Conservation (phyloP, 1,284 basidiomycete genomes). For the Rugosomyces carneus region DNA sequence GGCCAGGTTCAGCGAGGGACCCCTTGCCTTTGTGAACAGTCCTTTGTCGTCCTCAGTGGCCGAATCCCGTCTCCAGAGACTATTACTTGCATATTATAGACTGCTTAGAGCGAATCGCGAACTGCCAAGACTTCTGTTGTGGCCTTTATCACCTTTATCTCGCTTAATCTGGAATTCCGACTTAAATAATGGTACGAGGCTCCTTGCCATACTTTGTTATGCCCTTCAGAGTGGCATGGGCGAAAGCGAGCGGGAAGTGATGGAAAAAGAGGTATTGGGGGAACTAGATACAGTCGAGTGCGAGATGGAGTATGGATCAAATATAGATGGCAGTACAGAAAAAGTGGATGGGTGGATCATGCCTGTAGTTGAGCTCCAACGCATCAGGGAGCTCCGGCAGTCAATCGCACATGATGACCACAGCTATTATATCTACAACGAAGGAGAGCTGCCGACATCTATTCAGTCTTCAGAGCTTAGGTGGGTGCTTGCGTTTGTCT, state of each 20-base stretch:
- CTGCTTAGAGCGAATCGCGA: constrained; percentile 68
- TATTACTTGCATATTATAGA: constrained; percentile 78
- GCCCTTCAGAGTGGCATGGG: constrained; percentile 71
- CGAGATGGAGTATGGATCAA: constrained; percentile 35
- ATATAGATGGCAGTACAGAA: constrained; percentile 14
- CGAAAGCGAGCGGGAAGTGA: constrained; percentile 62
- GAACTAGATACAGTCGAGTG: constrained; percentile 51
- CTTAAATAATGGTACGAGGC: constrained; percentile 56
- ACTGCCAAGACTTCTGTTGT: constrained; percentile 55
- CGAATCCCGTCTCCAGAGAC: constrained; percentile 46
- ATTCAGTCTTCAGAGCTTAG: constrained; percentile 45
- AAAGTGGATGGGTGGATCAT: constrained; percentile 74
- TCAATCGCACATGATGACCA: constrained; percentile 34
- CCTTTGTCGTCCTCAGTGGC: constrained; percentile 31
- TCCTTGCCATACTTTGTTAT: constrained; percentile 75
- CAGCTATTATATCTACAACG: constrained; percentile 42
- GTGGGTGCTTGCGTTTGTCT: constrained; percentile 30
- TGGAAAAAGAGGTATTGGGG: constrained; percentile 61
- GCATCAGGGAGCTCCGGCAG: constrained; percentile 52
- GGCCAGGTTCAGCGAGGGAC: constrained; percentile 46
- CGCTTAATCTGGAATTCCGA: constrained; percentile 42
- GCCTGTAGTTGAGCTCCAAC: constrained; percentile 58
- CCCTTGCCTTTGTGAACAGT: constrained; percentile 39
- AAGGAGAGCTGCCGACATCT: constrained; percentile 25
- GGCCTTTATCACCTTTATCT: constrained; percentile 60